Percentiles rank a stretch among this genome's conserved stretches.
Conservation (phyloP, 1,284 basidiomycete genomes). For the Ceratobasidium sp. region DNA sequence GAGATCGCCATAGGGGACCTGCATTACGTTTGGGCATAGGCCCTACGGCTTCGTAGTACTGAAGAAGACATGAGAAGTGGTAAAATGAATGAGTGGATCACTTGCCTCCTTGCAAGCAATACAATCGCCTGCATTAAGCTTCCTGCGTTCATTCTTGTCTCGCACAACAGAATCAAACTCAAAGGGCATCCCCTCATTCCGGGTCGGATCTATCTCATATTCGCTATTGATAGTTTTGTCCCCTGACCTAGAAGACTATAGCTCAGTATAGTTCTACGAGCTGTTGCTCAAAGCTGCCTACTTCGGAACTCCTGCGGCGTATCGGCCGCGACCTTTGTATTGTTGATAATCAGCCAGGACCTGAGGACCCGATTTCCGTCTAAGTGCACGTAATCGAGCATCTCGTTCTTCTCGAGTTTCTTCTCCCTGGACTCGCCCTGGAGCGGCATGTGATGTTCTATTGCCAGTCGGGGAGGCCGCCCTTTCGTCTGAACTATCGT, state of each 20-base stretch:
- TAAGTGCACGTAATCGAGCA: conserved; percentile 15
- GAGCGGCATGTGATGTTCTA: background rate
- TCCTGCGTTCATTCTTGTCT: conserved; percentile 66
- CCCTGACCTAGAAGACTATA: conserved; percentile 45
- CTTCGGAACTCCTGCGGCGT: conserved; percentile 47
- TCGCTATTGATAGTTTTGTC: conserved; percentile 64
- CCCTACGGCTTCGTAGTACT: conserved; percentile 84
- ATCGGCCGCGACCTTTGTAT: conserved; percentile 61
- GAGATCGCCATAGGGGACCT: conserved; percentile 72
- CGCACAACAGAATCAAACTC: conserved; percentile 82
- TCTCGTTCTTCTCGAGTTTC: conserved; percentile 27
- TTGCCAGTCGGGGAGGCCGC: background rate
- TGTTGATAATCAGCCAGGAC: conserved; percentile 54
- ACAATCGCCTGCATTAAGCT: conserved; percentile 80
- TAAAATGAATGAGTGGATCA: conserved; percentile 39
- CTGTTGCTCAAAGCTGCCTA: background rate
- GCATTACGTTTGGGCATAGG: conserved; percentile 69
- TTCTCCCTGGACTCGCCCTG: background rate
- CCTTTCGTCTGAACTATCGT: conserved; percentile 1
- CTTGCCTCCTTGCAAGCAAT: conserved; percentile 82
- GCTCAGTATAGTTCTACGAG: background rate
- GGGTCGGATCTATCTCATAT: conserved; percentile 70
- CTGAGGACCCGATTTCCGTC: conserved; percentile 41
- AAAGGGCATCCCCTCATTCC: conserved; percentile 70
- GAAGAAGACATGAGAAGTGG: conserved; percentile 4